Evolutionary conservation across 208 protist species (phyloP).

Genomic region (Trichomonas vaginalis): DNA sequence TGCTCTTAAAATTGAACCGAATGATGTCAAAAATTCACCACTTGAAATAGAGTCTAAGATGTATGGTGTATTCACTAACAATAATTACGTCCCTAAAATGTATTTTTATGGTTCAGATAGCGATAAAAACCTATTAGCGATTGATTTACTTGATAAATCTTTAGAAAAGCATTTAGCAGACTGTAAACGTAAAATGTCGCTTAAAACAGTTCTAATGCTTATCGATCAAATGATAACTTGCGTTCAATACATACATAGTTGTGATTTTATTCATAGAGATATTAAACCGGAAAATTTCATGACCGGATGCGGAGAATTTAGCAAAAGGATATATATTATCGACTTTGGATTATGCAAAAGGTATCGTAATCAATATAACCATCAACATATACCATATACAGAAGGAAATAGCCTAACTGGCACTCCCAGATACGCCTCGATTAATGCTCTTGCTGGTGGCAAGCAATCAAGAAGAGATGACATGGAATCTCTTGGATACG

Average conservation of each 20-base stretch:
- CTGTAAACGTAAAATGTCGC: slow-evolving; percentile 63
- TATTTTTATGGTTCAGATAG: slow-evolving; percentile 79
- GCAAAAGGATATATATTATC: not conserved
- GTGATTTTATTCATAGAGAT: not conserved
- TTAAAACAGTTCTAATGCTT: slow-evolving; percentile 93
- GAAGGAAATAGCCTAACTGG: not conserved
- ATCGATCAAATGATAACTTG: not conserved
- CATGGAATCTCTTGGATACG: not conserved
- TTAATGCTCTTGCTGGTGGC: not conserved
- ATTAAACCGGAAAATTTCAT: not conserved
- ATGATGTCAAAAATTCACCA: slow-evolving; percentile 71
- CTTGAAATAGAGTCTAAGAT: slow-evolving; percentile 86
- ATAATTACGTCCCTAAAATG: slow-evolving; percentile 64
- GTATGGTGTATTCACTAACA: slow-evolving; percentile 39
- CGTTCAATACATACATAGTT: not conserved
- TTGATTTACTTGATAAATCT: slow-evolving; percentile 83
- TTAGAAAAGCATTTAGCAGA: slow-evolving; percentile 87
- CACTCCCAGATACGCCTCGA: not conserved
- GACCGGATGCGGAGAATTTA: no score
- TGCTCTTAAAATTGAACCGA: slow-evolving; percentile 59
- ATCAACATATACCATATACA: not conserved
- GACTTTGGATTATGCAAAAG: not conserved
- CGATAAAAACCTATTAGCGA: slow-evolving; percentile 91
- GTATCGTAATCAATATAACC: no score
- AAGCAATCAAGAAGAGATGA: not conserved